phyloP scores from a whole-genome alignment of 805 yeast genomes.

The Schwanniomyces occidentalis region DNA sequence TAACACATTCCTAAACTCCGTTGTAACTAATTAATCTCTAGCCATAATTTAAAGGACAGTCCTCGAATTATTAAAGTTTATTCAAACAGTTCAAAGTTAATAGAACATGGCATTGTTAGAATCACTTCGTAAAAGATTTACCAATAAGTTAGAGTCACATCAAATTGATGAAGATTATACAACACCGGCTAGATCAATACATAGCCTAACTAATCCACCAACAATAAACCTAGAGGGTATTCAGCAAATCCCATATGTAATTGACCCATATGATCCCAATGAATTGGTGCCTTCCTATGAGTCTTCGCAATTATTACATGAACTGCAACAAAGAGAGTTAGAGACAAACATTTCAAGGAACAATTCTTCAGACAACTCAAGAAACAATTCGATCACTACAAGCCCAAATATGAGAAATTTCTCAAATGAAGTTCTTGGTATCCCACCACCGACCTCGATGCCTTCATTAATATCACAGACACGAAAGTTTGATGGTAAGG shows the following conservation, averaged over 20 bases:
- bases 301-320: conserved; percentile 34
- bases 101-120: conserved; percentile 23
- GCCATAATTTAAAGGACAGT: too few species aligned
- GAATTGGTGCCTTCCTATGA: conserved; percentile 45
- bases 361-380: conserved; percentile 4
- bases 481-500: conserved; percentile 13
- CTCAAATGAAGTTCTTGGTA: neutral
- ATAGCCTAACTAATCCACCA: neutral
- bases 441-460: conserved; percentile 6
- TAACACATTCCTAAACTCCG: too few species aligned
- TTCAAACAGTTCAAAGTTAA: neutral
- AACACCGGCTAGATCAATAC: conserved; percentile 13
- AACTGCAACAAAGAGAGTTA: conserved; percentile 12
- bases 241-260: neutral
- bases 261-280: conserved; percentile 23
- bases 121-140: conserved; percentile 24
- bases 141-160: conserved; percentile 27
- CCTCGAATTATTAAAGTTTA: too few species aligned
- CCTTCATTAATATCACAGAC: conserved; percentile 4
- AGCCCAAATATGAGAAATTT: neutral
- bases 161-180: conserved; percentile 35
- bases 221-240: neutral
- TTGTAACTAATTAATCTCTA: too few species aligned
- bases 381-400: conserved; percentile 3
- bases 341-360: conserved; percentile 2